Evolutionary conservation across 2,329 filamentous ascomycete genomes (phyloP), one percentile per base, ranked within the genome.

Genomic region (Metarhizium album): DNA sequence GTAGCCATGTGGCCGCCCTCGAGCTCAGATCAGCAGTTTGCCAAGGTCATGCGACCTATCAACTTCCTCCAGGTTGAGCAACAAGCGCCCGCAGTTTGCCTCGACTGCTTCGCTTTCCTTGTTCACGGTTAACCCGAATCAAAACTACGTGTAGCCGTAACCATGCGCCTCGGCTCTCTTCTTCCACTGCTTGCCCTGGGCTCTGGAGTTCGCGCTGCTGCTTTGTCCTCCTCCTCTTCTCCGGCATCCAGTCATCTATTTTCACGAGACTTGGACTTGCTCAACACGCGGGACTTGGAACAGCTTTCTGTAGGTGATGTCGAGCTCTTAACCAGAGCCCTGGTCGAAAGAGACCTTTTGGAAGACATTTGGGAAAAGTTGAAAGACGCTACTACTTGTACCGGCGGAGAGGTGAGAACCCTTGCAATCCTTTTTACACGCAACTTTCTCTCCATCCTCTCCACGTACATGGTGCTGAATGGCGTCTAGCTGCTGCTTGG

Each of bases 291-390:
- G 29, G 45, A 51, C 16, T 42, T 51, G 22, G 23, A 45, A 2
- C 31, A 46, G 16, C 20, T 51, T 16, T 52, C 47, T 38, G 9
- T 45, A 13, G 37, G 20, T 5, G 50, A 50, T 11, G 20, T 38
- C 7, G 45, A 31, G 5, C 3, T 42, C 14, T 27, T 45, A 38
- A 47, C 27, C 27, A 54, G 42, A 33, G 54, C 37, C 18, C 43
- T 58, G 27, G 47, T 55, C 33, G 29, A 53, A 3, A 49, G 54
- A 16, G 46, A 52, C 3, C 29, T 56, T 14, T 45, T 50, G 3
- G 55, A 60, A 3, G 57, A 60, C 20, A 55, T 64, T 24, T 59
- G 60, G 57, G 46, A 60, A 14, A 49, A 57, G 24, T 53, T 64
- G 35, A 59, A 63, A 49, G 47, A 54, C 31, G 57, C 49, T 6